These are phyloP conservation scores for Starmerella asiatica DNA, from an alignment of 805 yeast species.

Conservation along the genomic window DNA sequence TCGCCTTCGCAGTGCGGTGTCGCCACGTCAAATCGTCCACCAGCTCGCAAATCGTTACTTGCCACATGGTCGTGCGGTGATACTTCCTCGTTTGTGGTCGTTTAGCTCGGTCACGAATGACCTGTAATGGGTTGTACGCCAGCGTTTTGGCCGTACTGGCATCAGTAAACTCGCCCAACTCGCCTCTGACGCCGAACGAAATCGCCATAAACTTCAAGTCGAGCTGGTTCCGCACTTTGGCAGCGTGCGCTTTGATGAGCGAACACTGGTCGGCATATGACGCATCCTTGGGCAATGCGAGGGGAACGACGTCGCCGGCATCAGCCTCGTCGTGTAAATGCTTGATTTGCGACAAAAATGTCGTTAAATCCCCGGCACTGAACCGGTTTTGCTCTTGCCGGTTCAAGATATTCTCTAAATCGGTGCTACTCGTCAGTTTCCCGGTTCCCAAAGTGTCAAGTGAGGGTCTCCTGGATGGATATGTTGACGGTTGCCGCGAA, in stretches of 20 bases:
- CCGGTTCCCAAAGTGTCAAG: too few relatives aligned
- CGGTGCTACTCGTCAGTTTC: too few relatives aligned
- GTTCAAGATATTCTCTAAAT: too few relatives aligned
- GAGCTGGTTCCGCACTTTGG: constrained; percentile 23
- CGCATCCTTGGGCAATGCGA: constrained; percentile 2
- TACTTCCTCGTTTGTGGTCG: constrained; percentile 7
- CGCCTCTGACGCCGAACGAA: constrained; percentile 5
- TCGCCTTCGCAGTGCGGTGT: constrained; percentile 4
- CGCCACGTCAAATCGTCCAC: constrained; percentile 18
- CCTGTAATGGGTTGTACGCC: constrained; percentile 63
- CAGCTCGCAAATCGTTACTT: constrained; percentile 13
- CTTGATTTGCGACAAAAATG: constrained; percentile 13
- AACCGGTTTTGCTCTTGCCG: too few relatives aligned
- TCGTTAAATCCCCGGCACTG: constrained; percentile 5
- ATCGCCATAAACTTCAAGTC: constrained; percentile 23
- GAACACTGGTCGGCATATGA: constrained; percentile 10
- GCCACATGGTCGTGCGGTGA: constrained; percentile 8
- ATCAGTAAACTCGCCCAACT: background rate
- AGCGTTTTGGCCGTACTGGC: background rate
- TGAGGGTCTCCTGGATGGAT: too few relatives aligned
- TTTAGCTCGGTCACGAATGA: constrained; percentile 52
- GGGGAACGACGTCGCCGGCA: constrained; percentile 2
- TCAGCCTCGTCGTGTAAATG: constrained; percentile 15
- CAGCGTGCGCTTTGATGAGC: constrained; percentile 19
- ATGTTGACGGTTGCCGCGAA: too few relatives aligned